Evolutionary conservation across 2,329 filamentous ascomycete genomes (phyloP), one percentile per base, ranked within the genome.

Genomic region (Sporothrix curviconia): DNA sequence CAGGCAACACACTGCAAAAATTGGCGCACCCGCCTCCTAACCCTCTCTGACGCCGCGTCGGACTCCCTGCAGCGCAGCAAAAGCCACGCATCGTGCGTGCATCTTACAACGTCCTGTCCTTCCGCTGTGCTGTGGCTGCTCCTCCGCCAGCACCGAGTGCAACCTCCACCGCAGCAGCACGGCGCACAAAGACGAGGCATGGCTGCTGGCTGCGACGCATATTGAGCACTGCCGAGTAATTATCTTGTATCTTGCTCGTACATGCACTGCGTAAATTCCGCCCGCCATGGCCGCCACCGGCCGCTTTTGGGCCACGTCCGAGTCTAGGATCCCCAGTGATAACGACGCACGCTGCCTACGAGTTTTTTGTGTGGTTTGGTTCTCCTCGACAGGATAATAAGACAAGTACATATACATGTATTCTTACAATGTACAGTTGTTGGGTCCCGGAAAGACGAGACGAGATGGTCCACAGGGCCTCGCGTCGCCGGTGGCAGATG

Each of bases 241-340:
- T n/a, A n/a, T n/a, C 17, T 40, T n/a, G 8, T 22, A 7, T 47
- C 44, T n/a, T 32, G 15, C 6, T 37, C n/a, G 17, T n/a, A n/a
- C n/a, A n/a, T n/a, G n/a, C n/a, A n/a, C n/a, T n/a, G n/a, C n/a
- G n/a, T n/a, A n/a, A n/a, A n/a, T n/a, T n/a, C 36, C 17, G 24
- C 19, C 50, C 50, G 37, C 36, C 49, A 40, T 17, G 49, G 36
- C 49, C 50, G 25, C 36, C 49, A 25, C 32, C 47, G 32, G 36
- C 49, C n/a, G n/a, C n/a, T n/a, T n/a, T 42, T 51, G 24, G 36
- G 24, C 49, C 49, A 40, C 39, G 24, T 15, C 49, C 49, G 49
- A 42, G 49, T n/a, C 36, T 52, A 36, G 49, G 34, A 52, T 40
- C 36, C 49, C 36, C 34, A 24, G 49, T 22, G 34, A 52, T n/a